A percentile compares a stretch with the other conserved stretches of the same genome.
Evolutionary conservation across 2,329 filamentous ascomycete genomes (phyloP).

Genomic region (Penicillium sp.): DNA sequence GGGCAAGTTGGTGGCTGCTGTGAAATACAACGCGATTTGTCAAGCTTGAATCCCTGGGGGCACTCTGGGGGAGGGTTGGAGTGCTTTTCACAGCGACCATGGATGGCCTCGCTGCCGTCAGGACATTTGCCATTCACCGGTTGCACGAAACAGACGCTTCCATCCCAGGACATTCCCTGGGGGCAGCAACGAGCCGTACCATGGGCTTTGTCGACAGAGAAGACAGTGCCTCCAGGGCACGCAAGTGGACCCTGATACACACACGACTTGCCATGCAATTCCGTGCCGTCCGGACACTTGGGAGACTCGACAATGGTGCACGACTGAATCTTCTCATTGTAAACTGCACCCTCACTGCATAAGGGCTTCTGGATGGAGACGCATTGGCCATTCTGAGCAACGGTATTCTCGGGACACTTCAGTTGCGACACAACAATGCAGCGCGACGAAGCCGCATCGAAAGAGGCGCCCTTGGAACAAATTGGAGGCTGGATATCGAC

Average conservation of each 20-base stretch:
- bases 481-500: not conserved
- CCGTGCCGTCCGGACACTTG: not conserved
- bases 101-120: not conserved
- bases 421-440: not conserved
- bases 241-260: not conserved
- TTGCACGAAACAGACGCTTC: not conserved
- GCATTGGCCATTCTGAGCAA: not conserved
- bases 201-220: not conserved
- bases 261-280: slow-evolving; percentile 1
- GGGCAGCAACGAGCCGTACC: slow-evolving; percentile 3
- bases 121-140: slow-evolving; percentile 1
- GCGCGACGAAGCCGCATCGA: not conserved
- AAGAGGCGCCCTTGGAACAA: not conserved
- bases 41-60: slow-evolving; percentile 1
- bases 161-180: not conserved
- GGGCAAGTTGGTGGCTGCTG: not conserved
- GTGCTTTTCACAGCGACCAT: slow-evolving; percentile 4
- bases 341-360: not conserved
- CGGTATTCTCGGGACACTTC: not conserved
- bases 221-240: not conserved
- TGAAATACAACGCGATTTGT: not conserved
- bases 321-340: not conserved
- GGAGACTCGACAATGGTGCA: not conserved
- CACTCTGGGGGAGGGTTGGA: slow-evolving; percentile 5
- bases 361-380: not conserved